Percentiles rank a stretch among this genome's conserved stretches.
phyloP scores from a whole-genome alignment of 2,329 filamentous ascomycete species.

The Elsinoe necatrix region DNA sequence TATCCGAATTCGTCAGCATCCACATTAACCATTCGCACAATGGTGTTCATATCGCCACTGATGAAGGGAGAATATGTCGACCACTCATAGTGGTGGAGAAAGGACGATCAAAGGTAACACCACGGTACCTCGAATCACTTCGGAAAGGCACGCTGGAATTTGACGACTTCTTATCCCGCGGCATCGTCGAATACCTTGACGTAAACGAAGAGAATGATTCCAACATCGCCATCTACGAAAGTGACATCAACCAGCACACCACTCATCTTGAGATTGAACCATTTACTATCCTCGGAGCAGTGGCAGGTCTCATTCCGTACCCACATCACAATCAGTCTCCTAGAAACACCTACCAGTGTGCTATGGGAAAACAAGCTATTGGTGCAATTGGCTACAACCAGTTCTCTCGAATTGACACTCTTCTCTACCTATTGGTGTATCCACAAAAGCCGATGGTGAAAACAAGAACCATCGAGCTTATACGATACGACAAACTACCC shows the following conservation, averaged over 20 bases:
- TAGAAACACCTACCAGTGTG: constrained; percentile 96
- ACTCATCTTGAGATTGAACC: constrained; percentile 98
- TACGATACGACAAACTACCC: constrained; percentile 94
- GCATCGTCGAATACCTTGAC: constrained; percentile 91
- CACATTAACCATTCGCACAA: constrained; percentile 90
- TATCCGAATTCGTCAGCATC: constrained; percentile 94
- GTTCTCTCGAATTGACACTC: constrained; percentile 90
- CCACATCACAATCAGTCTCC: constrained; percentile 99
- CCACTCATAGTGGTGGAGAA: constrained; percentile 94
- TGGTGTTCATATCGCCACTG: constrained; percentile 89
- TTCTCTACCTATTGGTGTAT: constrained; percentile 95
- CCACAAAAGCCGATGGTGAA: constrained; percentile 97
- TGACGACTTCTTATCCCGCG: constrained; percentile 84
- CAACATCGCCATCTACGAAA: constrained; percentile 82
- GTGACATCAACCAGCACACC: constrained; percentile 70
- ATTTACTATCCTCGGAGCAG: constrained; percentile 90
- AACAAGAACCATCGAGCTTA: constrained; percentile 89
- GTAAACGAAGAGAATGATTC: constrained; percentile 98
- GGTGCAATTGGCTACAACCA: constrained; percentile 97
- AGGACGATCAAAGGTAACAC: constrained; percentile 69
- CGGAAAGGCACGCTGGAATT: constrained; percentile 80
- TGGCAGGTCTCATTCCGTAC: constrained; percentile 93
- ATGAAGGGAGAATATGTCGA: constrained; percentile 92
- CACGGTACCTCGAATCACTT: constrained; percentile 68
- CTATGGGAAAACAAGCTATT: constrained; percentile 99